phyloP scores from a whole-genome alignment of 352 stramenopile genomes.

The Phytophthora palmivora region DNA sequence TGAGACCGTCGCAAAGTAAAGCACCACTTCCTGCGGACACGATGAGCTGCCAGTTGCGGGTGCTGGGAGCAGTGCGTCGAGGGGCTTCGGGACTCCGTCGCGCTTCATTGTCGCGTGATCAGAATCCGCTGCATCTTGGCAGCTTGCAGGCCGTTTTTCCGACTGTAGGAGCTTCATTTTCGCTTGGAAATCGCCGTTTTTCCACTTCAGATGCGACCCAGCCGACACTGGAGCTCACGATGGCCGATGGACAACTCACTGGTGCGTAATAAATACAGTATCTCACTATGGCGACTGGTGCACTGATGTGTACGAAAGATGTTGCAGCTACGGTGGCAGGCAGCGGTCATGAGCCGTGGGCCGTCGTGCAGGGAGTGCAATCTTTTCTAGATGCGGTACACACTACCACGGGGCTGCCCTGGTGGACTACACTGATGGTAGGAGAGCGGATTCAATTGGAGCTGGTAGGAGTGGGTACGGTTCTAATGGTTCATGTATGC shows the following conservation, averaged over 20 bases:
- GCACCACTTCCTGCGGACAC: constrained; percentile 11
- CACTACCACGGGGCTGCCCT: constrained; percentile 69
- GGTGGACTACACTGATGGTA: constrained; percentile 78
- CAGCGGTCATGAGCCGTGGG: constrained; percentile 43
- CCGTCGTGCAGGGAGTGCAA: constrained; percentile 68
- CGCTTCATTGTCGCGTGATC: background rate
- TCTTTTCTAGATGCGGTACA: constrained; percentile 67
- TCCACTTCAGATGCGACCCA: constrained; percentile 33
- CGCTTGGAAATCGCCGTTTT: constrained; percentile 41
- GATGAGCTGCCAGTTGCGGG: constrained; percentile 19
- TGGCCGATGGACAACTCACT: constrained; percentile 45
- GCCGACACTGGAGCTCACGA: constrained; percentile 38
- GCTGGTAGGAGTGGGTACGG: background rate
- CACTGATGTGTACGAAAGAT: constrained; percentile 30
- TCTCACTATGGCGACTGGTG: background rate
- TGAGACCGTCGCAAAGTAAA: constrained; percentile 2
- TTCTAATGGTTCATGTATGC: constrained; percentile 5
- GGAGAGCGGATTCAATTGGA: background rate
- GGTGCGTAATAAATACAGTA: constrained; percentile 21
- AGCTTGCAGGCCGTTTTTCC: constrained; percentile 12
- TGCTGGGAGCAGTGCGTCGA: constrained; percentile 19
- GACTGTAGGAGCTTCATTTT: constrained; percentile 12
- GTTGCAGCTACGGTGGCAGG: constrained; percentile 33
- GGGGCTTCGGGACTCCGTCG: constrained; percentile 5
- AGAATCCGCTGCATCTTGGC: background rate